These are phyloP conservation scores for Garcia nutans DNA, from an alignment of 345 rosid species.

Conservation along the genomic window DNA sequence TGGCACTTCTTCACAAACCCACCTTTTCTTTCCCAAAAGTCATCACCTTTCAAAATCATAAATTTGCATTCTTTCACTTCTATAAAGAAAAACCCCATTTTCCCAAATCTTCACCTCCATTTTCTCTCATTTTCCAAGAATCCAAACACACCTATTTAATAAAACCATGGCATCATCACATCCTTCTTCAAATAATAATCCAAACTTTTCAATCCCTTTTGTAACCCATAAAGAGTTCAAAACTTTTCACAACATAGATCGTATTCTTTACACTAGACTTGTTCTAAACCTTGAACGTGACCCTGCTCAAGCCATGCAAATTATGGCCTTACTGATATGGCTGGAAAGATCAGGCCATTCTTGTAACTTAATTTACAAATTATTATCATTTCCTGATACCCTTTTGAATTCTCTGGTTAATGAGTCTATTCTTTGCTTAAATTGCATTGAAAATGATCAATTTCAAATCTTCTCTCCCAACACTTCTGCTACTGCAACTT, in stretches of 20 bases:
- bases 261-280: constrained; percentile 46
- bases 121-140: neutral
- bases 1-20: constrained; percentile 17
- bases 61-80: neutral
- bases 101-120: neutral
- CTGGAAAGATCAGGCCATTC: constrained; percentile 39
- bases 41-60: constrained; percentile 2
- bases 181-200: neutral
- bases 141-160: neutral
- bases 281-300: constrained; percentile 43
- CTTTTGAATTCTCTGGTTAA: constrained; percentile 40
- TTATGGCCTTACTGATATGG: constrained; percentile 59
- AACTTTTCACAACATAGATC: constrained; percentile 55
- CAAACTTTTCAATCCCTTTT: neutral
- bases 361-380: constrained; percentile 25
- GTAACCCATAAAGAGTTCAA: constrained; percentile 44
- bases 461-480: neutral
- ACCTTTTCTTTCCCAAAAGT: neutral
- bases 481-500: no score
- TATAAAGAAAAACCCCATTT: neutral
- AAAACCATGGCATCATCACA: neutral
- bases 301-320: constrained; percentile 44
- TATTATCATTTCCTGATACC: constrained; percentile 34
- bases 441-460: constrained; percentile 32
- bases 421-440: constrained; percentile 51